phyloP scores from a whole-genome alignment of 345 rosid species.

The Pugionium dolabratum region DNA sequence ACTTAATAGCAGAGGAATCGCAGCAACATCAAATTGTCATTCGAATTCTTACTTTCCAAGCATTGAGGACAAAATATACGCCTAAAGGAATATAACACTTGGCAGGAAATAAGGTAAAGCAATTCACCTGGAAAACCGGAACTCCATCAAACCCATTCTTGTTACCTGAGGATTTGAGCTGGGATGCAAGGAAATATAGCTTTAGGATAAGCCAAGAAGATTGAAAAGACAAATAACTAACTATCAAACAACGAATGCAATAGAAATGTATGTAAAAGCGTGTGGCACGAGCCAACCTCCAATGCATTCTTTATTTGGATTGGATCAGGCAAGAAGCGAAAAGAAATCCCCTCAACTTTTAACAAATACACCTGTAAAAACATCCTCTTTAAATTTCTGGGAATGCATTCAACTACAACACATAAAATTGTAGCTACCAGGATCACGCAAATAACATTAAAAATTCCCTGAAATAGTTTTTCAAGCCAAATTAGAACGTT shows the following conservation, averaged over 20 bases:
- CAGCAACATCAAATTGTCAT: not conserved
- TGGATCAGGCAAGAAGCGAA: constrained; percentile 92
- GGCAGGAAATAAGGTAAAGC: not conserved
- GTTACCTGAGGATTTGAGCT: constrained; percentile 62
- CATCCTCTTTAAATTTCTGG: not conserved
- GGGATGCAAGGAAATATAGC: constrained; percentile 29
- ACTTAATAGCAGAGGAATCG: not conserved
- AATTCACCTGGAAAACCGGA: constrained; percentile 88
- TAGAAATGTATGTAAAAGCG: not conserved
- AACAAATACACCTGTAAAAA: constrained; percentile 68
- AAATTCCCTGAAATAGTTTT: not conserved
- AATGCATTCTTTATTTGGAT: constrained; percentile 88
- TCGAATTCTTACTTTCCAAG: not conserved
- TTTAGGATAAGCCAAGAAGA: constrained; percentile 4
- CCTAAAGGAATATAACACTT: not conserved
- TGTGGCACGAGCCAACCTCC: constrained; percentile 54
- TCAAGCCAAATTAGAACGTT: not conserved
- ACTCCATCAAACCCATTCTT: constrained; percentile 88
- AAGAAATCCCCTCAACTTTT: constrained; percentile 94
- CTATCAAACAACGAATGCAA: not conserved
- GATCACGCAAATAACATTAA: not conserved
- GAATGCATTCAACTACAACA: not conserved
- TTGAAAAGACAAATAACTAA: not conserved
- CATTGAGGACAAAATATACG: not conserved
- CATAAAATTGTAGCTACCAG: constrained; percentile 1